Base-by-base conservation (phyloP, 1,284 basidiomycete species). In the Amylostereum areolatum region DNA sequence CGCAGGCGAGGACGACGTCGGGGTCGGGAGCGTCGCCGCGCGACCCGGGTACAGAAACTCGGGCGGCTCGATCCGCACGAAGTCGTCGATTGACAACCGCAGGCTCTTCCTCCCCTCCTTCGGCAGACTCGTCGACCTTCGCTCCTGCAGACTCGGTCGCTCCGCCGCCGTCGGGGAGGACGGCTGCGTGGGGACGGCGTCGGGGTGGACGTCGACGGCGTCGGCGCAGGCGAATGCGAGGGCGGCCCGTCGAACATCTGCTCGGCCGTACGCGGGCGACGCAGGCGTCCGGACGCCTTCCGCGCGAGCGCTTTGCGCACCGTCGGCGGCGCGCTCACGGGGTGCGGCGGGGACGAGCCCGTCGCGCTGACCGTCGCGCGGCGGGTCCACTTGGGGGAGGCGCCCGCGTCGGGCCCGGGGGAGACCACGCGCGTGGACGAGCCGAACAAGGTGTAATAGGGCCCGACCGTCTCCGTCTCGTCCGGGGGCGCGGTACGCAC, bases 361-460 rank as follows among this genome's bases (percentile, higher is more conserved):
- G 18, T 18, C 28, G 30, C 45, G 45, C 11, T 33, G 5, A 41
- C 27, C 9, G 29, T 43, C 27, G 31, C 43, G 5, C n/a, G n/a
- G 7, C n/a, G n/a, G 5, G 37, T 18, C 18, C 18, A 18, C 37
- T 25, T 25, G 27, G 37, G 37, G 12, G n/a, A 25, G 12, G 27
- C 51, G 30, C 49, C 50, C 9, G 48, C 40, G 29, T 50, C 46
- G 33, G 35, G 12, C 28, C 44, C 3, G 11, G 48, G n/a, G 46
- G 42, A 45, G 5, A 78, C 66, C 4, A 75, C 61, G 5, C 67
- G 67, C 1, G 69, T 77, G 1, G 73, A 64, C 2, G 68, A 62
- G 18, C 79, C 79, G 52, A 78, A 71, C 5, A 81, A 72, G 1
- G 79, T 79, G 55, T 78, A 78, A 48, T 78, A 80, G 18, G 79